Percentiles rank a stretch among this genome's conserved stretches.
Conservation (phyloP, 2,329 filamentous ascomycete genomes). For the Colletotrichum agaves region DNA sequence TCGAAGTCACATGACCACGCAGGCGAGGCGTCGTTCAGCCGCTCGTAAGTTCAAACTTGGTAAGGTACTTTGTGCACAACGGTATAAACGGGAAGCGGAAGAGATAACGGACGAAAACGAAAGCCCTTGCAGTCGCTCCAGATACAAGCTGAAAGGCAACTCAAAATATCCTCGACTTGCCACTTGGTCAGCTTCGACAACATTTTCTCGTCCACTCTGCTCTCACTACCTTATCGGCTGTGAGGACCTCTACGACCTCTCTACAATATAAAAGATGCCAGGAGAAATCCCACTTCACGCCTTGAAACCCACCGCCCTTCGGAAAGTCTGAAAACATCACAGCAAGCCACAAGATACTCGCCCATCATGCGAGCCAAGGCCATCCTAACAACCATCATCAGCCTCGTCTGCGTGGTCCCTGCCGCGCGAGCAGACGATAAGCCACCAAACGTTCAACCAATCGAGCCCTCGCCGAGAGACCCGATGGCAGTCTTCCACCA, state of each 20-base stretch:
- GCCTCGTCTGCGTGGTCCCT: background rate
- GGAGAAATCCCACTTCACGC: too few relatives aligned
- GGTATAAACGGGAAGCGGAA: background rate
- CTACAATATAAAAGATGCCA: too few relatives aligned
- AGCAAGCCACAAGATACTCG: too few relatives aligned
- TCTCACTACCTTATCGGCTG: conserved; percentile 37
- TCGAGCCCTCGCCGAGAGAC: background rate
- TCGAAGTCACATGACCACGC: too few relatives aligned
- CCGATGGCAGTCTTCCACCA: background rate
- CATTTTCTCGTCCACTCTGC: conserved; percentile 56
- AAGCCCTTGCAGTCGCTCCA: too few relatives aligned
- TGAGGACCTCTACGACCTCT: too few relatives aligned
- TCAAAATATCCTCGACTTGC: conserved; percentile 53
- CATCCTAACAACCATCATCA: background rate
- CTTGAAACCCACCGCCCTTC: too few relatives aligned
- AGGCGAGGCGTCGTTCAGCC: too few relatives aligned
- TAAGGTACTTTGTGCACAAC: too few relatives aligned
- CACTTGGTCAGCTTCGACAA: conserved; percentile 60
- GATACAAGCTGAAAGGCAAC: too few relatives aligned
- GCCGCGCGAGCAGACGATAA: background rate
- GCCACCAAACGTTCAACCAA: background rate
- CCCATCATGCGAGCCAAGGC: background rate
- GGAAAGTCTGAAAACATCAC: too few relatives aligned
- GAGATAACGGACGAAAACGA: background rate
- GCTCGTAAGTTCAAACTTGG: too few relatives aligned